A percentile compares a stretch with the other conserved stretches of the same genome.
Conservation (phyloP, 1,139 yeast species). For the Blastobotrys ciferrii region DNA sequence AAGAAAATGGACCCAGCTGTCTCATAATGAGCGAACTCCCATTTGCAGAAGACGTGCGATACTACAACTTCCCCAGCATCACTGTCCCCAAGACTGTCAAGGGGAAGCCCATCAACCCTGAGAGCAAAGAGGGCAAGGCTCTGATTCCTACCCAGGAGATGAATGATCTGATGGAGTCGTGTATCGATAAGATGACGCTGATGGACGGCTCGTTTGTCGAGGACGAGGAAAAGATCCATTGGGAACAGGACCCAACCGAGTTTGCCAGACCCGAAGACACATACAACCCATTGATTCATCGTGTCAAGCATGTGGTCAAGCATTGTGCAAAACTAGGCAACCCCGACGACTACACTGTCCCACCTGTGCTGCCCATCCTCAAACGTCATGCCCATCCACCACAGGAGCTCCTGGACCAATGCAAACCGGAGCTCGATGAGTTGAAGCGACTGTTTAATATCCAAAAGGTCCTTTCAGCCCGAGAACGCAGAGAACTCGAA, state of each 20-base stretch:
- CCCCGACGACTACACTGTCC: constrained; percentile 21
- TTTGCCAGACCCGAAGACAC: constrained; percentile 24
- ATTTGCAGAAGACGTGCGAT: constrained; percentile 71
- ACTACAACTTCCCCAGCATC: constrained; percentile 58
- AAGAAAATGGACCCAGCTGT: constrained; percentile 25
- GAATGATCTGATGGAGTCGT: constrained; percentile 41
- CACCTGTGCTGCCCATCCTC: constrained; percentile 26
- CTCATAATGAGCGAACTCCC: constrained; percentile 57
- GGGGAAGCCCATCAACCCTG: constrained; percentile 33
- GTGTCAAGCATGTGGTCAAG: constrained; percentile 34
- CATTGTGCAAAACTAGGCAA: constrained; percentile 31
- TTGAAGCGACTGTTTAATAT: constrained; percentile 27
- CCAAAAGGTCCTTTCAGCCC: constrained; percentile 18
- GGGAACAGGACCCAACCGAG: not conserved
- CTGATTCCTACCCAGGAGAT: constrained; percentile 39
- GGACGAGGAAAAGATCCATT: constrained; percentile 20
- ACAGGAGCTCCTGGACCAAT: constrained; percentile 18
- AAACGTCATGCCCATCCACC: constrained; percentile 23
- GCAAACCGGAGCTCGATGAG: constrained; percentile 23
- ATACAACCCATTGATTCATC: constrained; percentile 34
- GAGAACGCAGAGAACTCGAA: constrained; percentile 10
- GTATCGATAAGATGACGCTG: constrained; percentile 43
- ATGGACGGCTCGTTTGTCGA: constrained; percentile 28
- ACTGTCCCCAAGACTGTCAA: constrained; percentile 38
- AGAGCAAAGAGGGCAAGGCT: constrained; percentile 21